Base-by-base conservation (phyloP, 352 stramenopile genomes). In the Detonula confervacea region DNA sequence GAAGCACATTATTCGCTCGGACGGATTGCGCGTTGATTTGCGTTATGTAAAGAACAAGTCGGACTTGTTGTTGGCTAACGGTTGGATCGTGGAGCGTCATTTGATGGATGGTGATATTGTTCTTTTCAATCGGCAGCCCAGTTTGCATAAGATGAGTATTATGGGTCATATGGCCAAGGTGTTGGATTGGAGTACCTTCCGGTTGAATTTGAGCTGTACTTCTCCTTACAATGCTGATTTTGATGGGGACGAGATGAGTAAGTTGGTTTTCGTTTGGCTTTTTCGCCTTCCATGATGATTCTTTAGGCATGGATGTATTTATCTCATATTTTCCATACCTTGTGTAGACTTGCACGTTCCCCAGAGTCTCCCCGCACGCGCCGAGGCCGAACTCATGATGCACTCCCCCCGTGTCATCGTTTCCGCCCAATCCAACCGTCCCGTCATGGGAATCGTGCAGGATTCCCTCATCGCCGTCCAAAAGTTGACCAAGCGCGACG, bases 141-240 rank as follows among this genome's bases (percentile, higher is more conserved):
- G 95, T 77, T 93, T 99, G 51, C 98, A 99, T 90, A 99, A 99
- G 85, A 99, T 99, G 97, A 98, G 94, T 51, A 99, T 99, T 87
- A 99, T 99, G 98, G 96, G 96, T 24, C 98, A 99, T 84, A 93
- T 96, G 35, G 97, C 98, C 22, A 98, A 99, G 84, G 97, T 99
- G 44, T 95, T 99, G 67, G 97, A 99, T 91, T 99, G 97, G 96
- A 98, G 95, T 49, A 99, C 98, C 20, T 99, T 99, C 90, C 96
- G 97, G 81, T 88, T 99, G 51, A 99, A 99, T 83, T 88, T 99
- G 61, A 98, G 95, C 46, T 95, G 92, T 77, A 99, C 98, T 3
- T 96, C 96, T 20, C 97, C 98, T 29, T 99, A 99, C 91, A 99
- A 99, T 86, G 98, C 98, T 69, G 98, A 99, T 95, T 99, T 99